Conservation (phyloP, 2,329 filamentous ascomycete genomes). For the Orbilia oligospora region DNA sequence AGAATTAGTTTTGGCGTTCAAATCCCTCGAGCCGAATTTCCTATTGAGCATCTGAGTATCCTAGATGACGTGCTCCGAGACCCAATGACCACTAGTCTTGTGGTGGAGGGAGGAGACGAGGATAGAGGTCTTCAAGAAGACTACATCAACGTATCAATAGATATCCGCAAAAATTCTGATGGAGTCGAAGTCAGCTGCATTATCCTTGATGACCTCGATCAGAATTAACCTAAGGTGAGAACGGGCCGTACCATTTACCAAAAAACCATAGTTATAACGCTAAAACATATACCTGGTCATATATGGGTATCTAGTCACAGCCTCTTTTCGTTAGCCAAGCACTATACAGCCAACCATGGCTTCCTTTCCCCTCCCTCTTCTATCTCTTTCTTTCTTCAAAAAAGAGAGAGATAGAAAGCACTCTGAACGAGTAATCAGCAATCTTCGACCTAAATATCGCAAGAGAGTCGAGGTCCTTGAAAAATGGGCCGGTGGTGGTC, state of each 20-base stretch:
- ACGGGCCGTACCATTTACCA: too few relatives aligned
- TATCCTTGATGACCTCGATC: conserved; percentile 12
- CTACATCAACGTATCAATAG: conserved; percentile 36
- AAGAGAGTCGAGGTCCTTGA: too few relatives aligned
- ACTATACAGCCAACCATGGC: too few relatives aligned
- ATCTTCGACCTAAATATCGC: too few relatives aligned
- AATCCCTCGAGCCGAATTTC: neutral
- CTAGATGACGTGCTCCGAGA: conserved; percentile 21
- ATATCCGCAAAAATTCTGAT: conserved; percentile 1
- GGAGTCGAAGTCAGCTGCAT: conserved; percentile 15
- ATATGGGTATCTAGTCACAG: too few relatives aligned
- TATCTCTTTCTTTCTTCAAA: too few relatives aligned
- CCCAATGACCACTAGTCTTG: conserved; percentile 28
- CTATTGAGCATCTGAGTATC: neutral
- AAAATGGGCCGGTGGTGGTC: too few relatives aligned
- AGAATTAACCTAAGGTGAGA: neutral
- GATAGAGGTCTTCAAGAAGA: conserved; percentile 30
- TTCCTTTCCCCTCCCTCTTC: too few relatives aligned
- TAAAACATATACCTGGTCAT: too few relatives aligned
- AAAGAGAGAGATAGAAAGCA: too few relatives aligned
- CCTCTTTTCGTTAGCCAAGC: too few relatives aligned
- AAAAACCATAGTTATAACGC: neutral
- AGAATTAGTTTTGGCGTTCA: conserved; percentile 9
- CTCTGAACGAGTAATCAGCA: too few relatives aligned
- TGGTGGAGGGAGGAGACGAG: conserved; percentile 42